Evolutionary conservation across 306 rosid species (phyloP).

Genomic region (Cicer pinnatifidum): DNA sequence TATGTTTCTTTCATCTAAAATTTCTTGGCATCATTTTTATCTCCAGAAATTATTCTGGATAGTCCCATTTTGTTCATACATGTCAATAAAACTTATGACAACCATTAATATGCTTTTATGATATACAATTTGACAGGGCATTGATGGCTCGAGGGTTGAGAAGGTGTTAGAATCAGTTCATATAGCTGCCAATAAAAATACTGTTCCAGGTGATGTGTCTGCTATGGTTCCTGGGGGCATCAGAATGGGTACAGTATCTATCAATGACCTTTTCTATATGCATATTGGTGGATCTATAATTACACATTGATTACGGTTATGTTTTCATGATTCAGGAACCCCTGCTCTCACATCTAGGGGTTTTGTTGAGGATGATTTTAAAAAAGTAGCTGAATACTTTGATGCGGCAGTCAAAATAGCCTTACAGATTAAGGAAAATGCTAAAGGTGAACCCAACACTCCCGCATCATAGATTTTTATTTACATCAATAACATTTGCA

Average conservation of each 20-base stretch:
- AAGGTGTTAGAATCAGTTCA: conserved; percentile 88
- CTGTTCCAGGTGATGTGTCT: conserved; percentile 98
- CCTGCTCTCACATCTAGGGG: conserved; percentile 99
- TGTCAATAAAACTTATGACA: conserved; percentile 28
- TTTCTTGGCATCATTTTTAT: conserved; percentile 34
- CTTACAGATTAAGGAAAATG: conserved; percentile 74
- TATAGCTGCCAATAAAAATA: conserved; percentile 93
- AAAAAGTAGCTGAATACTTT: conserved; percentile 82
- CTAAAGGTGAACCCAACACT: conserved; percentile 58
- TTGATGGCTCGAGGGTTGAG: conserved; percentile 96
- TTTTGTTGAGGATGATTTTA: conserved; percentile 79
- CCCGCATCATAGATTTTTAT: not conserved
- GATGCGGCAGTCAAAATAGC: conserved; percentile 86
- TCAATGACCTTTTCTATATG: conserved; percentile 29
- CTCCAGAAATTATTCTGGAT: conserved; percentile 5
- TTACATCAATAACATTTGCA: not conserved
- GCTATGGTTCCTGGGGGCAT: conserved; percentile 99
- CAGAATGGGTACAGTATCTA: conserved; percentile 74
- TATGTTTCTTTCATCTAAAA: conserved; percentile 39
- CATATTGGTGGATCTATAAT: conserved; percentile 28
- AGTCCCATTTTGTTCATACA: conserved; percentile 30
- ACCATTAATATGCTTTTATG: conserved; percentile 11
- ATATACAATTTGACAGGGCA: conserved; percentile 60
- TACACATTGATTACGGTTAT: conserved; percentile 27
- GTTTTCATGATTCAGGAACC: conserved; percentile 61